Conservation (phyloP, 2,329 filamentous ascomycete genomes). For the Orbilia blumenaviensis region DNA sequence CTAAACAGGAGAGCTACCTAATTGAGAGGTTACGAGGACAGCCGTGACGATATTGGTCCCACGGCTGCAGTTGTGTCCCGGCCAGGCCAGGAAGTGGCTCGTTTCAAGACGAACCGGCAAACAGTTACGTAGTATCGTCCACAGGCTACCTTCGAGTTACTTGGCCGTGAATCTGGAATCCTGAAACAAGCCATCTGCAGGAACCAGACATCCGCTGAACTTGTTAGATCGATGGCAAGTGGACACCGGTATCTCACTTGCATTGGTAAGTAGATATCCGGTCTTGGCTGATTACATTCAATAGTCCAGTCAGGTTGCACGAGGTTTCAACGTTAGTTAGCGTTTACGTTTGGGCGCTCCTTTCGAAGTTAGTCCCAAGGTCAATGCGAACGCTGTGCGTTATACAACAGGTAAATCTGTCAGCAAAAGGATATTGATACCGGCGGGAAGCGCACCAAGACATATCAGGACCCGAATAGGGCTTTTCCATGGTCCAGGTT, state of each 20-base stretch:
- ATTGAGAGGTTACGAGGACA: background rate
- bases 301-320: background rate
- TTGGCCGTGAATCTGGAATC: constrained; percentile 29
- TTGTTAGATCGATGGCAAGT: constrained; percentile 21
- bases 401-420: constrained; percentile 5
- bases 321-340: background rate
- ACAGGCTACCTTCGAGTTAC: background rate
- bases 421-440: background rate
- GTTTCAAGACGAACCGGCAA: constrained; percentile 20
- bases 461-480: too few relatives aligned
- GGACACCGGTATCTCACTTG: background rate
- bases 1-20: background rate
- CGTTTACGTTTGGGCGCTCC: background rate
- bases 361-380: background rate
- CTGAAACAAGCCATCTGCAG: constrained; percentile 52
- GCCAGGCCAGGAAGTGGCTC: constrained; percentile 19
- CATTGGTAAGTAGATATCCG: background rate
- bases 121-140: background rate
- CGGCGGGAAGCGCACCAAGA: background rate
- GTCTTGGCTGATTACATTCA: constrained; percentile 18
- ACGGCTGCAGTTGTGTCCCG: constrained; percentile 1
- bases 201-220: constrained; percentile 27
- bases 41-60: constrained; percentile 2
- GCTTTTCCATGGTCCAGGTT: background rate
- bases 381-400: background rate